Base-by-base conservation (phyloP, 2,329 filamentous ascomycete species). In the Westerdykella sp. region DNA sequence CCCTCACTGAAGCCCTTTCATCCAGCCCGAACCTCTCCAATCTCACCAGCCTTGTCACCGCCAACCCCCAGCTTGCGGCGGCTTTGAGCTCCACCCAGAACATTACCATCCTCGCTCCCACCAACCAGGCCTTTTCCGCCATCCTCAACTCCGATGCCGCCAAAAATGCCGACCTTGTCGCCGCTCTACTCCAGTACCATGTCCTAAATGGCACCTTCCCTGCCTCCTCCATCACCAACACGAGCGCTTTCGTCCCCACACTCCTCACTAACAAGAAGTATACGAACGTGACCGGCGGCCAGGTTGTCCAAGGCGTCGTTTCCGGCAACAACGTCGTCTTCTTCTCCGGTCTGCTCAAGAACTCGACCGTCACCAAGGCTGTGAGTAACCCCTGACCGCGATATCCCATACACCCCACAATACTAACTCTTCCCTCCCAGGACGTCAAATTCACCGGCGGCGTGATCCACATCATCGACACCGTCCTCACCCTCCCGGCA, bases 61-160 rank as follows among this genome's bases (percentile, higher is more conserved):
- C 53, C 16, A 59, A 64, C 39, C 66, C 70, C 9, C 53, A 56
- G 4, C 50, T 76, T 14, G 45, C 71, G 12, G 34, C 54, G 10
- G 45, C 62, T 3, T 60, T 79, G 25, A 55, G 57, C 30, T 54
- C 51, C 21, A 62, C 70, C 4, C 51, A 55, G 12, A 78, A 81
- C 55, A 68, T 82, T 44, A 83, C 80, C 6, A 64, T 81, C 31
- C 69, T 82, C 5, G 78, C 79, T 0, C 78, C 78, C 0, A 74
- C 68, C 56, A 79, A 81, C 55, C 55, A 71, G 10, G 78, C 77
- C 0, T 67, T 76, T 35, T 41, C 51, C 16, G 52, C 55, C 11
- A 55, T 74, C 34, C 51, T 71, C 14, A 67, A 69, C 52, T 65
- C 2, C 9, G 25, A 28, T 4, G 48, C 64, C 31, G 49, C 56